A percentile compares a stretch with the other conserved stretches of the same genome.
Evolutionary conservation across 2,329 filamentous ascomycete species (phyloP).

Genomic region (Pochonia chlamydosporia): DNA sequence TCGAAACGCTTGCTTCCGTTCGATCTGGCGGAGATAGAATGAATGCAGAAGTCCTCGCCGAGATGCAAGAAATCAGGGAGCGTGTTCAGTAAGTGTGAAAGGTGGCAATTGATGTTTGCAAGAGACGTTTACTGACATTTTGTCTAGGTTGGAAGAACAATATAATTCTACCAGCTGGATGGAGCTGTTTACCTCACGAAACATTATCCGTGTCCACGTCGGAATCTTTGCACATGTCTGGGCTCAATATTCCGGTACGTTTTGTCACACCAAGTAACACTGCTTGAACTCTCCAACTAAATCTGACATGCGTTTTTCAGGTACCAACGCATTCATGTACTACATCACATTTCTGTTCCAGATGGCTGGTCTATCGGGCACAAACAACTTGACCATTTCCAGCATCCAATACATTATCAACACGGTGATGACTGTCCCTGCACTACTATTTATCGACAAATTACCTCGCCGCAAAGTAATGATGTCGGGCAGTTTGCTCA

Average conservation of each 20-base stretch:
- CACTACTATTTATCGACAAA: constrained; percentile 44
- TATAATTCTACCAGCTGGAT: constrained; percentile 16
- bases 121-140: background rate
- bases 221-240: constrained; percentile 42
- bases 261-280: too few species aligned
- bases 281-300: too few species aligned
- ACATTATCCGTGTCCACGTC: constrained; percentile 40
- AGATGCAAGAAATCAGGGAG: constrained; percentile 44
- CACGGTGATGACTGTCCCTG: constrained; percentile 39
- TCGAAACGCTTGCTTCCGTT: constrained; percentile 44
- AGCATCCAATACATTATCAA: constrained; percentile 47
- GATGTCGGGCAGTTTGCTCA: constrained; percentile 55
- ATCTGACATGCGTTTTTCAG: constrained; percentile 12
- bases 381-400: constrained; percentile 42
- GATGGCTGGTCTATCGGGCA: constrained; percentile 22
- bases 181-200: constrained; percentile 33
- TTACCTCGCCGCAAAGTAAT: constrained; percentile 57
- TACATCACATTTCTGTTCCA: constrained; percentile 38
- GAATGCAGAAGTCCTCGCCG: constrained; percentile 48
- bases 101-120: constrained; percentile 3
- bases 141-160: constrained; percentile 6
- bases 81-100: constrained; percentile 13
- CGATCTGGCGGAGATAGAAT: constrained; percentile 46
- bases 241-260: constrained; percentile 35
- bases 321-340: constrained; percentile 46